Base-by-base conservation (phyloP, 495 filamentous ascomycete species). In the Daldinia bambusicola region DNA sequence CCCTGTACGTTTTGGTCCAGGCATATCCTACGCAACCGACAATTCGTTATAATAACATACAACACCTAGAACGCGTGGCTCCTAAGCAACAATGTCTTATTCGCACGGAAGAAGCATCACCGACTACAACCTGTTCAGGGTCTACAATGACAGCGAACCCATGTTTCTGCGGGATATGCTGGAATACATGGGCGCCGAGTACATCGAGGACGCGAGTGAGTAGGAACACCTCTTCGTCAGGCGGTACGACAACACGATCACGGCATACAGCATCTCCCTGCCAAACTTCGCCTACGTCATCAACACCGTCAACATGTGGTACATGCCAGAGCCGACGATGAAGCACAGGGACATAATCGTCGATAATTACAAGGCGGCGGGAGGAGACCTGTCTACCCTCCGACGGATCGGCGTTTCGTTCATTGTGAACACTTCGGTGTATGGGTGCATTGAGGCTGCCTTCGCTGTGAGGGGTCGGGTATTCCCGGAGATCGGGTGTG, bases 341-440 rank as follows among this genome's bases (percentile, higher is more conserved):
- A 69, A 64, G 22, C 60, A 69, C 12, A 38, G 67, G 12, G 61
- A 69, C 22, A 55, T 69, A 12, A 59, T 69, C 5, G 43, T 69
- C 26, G 67, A 64, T 13, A 69, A 69, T 45, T 60, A 51, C 34
- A 69, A 14, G 18, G 36, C 20, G 4, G 55, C 61, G 4, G 60
- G 60, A 18, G 60, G 43, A 16, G 10, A 60, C 5, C 16, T 64
- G 2, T 20, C 34, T 4, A 18, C 32, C 14, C 55, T 64, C 9
- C 4, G 6, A 38, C 50, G 16, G 3, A 51, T 69, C n/a, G 41
- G 58, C 8, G n/a, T 52, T n/a, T 36, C 20, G 18, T 58, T 51
- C 8, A 52, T 69, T 20, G 51, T 22, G 5, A 58, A 69, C 20
- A 0, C 1, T 0, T 32, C 13, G 1, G 59, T 40, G 14, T 63